These are phyloP conservation scores for Styphnolobium japonicum DNA, from an alignment of 306 rosid species.

Conservation along the genomic window DNA sequence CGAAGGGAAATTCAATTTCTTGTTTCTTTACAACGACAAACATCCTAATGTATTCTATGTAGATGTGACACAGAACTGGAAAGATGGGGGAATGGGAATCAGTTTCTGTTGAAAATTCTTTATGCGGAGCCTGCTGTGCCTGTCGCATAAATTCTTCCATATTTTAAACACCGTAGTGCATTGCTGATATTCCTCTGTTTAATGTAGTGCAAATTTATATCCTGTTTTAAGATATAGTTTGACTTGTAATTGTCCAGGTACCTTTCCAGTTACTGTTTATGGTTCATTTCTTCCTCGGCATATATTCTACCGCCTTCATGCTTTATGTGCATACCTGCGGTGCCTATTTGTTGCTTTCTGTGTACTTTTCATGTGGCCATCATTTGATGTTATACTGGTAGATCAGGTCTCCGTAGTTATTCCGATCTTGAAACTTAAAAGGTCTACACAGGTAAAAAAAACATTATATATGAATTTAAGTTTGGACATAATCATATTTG, in stretches of 20 bases:
- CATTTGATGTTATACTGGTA: constrained; percentile 75
- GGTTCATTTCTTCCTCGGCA: constrained; percentile 89
- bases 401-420: constrained; percentile 91
- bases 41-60: background rate
- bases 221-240: constrained; percentile 7
- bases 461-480: background rate
- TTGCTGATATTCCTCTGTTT: background rate
- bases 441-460: constrained; percentile 58
- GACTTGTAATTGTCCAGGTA: constrained; percentile 42
- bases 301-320: constrained; percentile 77
- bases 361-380: constrained; percentile 69
- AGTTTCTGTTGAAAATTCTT: background rate
- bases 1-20: background rate
- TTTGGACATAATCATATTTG: constrained; percentile 4
- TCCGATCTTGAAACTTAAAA: constrained; percentile 76
- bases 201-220: background rate
- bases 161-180: background rate
- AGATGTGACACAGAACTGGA: background rate
- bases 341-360: constrained; percentile 90
- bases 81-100: background rate
- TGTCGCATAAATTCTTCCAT: background rate
- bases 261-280: constrained; percentile 79
- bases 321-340: constrained; percentile 81
- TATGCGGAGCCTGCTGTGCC: background rate
- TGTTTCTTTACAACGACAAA: background rate